Conservation (phyloP, 2,329 filamentous ascomycete genomes). For the Aspergillus caelatus region DNA sequence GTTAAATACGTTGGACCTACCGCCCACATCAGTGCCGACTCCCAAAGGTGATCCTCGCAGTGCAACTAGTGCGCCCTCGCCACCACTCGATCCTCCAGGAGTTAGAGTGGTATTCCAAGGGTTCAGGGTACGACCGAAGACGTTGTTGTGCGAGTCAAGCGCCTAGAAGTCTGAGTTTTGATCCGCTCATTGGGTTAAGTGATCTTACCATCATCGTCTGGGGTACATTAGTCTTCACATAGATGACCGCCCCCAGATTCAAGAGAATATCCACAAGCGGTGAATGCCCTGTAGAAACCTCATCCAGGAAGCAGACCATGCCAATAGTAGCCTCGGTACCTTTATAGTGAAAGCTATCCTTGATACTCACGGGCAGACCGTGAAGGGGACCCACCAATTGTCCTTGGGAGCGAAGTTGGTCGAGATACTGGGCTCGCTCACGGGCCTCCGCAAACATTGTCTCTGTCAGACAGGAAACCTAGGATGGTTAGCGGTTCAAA, state of each 20-base stretch:
- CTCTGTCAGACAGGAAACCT: slow-evolving; percentile 34
- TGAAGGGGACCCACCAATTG: slow-evolving; percentile 32
- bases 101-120: slow-evolving; percentile 38
- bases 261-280: slow-evolving; percentile 25
- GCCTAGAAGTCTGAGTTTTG: slow-evolving; percentile 18
- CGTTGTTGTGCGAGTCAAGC: slow-evolving; percentile 44
- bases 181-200: slow-evolving; percentile 5
- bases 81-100: slow-evolving; percentile 42
- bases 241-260: slow-evolving; percentile 43
- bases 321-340: slow-evolving; percentile 23
- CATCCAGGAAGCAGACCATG: slow-evolving; percentile 19
- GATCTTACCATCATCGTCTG: slow-evolving; percentile 60
- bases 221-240: slow-evolving; percentile 56
- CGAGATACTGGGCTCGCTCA: slow-evolving; percentile 28
- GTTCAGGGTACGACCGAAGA: slow-evolving; percentile 47
- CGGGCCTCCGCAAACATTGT: slow-evolving; percentile 30
- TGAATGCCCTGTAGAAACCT: slow-evolving; percentile 19
- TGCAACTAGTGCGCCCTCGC: slow-evolving; percentile 64
- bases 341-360: slow-evolving; percentile 39
- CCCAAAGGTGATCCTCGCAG: slow-evolving; percentile 64
- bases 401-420: slow-evolving; percentile 27
- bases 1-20: slow-evolving; percentile 12
- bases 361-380: slow-evolving; percentile 35
- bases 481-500: not conserved
- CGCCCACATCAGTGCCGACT: slow-evolving; percentile 64